Base-by-base conservation (phyloP, 2,329 filamentous ascomycete species). In the Aureobasidium musti region DNA sequence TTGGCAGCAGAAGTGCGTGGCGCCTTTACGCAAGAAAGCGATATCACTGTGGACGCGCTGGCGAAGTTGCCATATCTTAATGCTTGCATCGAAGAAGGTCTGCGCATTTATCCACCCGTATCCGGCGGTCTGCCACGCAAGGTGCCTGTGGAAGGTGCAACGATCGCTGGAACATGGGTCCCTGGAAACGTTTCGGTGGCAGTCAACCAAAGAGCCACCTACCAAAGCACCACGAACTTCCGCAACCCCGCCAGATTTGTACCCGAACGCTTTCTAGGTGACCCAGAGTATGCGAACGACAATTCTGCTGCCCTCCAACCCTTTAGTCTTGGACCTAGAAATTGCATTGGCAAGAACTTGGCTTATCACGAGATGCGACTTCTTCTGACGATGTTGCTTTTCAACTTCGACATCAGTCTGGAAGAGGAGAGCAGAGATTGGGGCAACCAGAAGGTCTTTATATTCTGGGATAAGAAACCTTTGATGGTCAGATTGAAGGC, bases 71-170 rank as follows among this genome's bases (percentile, higher is more conserved):
- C 73, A 2, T 82, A 80, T 67, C 73, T 82, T 69, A 75, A 79
- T 28, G 79, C 79, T 1, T 78, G 78, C 56, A 75, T 81, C 21
- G 76, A 79, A 65, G 80, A 82, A 70, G 77, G 75, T 1, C 71
- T 81, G 14, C 74, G 80, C 10, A 75, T 81, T 61, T 80, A 79
- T 68, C 79, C 79, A 3, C 77, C 79, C 0, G 75, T 81, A 8
- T 75, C 77, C 76, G 76, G 6, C 33, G 30, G 59, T 5, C 68
- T 73, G 8, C 73, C 72, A 26, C 71, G 74, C 11, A 66, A 69
- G 2, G 70, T 70, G 0, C 73, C 74, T 1, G 61, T 67, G 19
- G 69, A 65, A n/a, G 74, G 74, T 14, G 69, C 70, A 30, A 57
- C 67, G 7, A 72, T 75, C 39, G 69, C 71, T 43, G 73, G 71